Evolutionary conservation across 139 green algal species (phyloP), one percentile per base, ranked within the genome.

Genomic region (Asterochloris sp.): DNA sequence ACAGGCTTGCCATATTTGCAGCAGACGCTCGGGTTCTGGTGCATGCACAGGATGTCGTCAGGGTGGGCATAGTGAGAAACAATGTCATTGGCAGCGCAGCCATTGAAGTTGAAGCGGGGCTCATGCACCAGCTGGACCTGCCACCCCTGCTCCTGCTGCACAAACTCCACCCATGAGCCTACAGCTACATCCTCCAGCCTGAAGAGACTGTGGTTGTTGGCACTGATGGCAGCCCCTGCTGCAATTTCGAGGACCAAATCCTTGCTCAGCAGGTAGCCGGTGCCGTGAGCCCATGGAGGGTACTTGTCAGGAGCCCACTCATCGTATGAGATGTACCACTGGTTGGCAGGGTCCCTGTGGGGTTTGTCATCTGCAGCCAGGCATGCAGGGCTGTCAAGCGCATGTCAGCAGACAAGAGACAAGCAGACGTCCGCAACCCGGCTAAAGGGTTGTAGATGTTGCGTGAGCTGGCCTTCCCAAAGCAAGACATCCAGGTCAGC

Each of bases 231-330:
- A 13, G 84, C 80, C 12, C 87, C 87, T 68, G 78, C 67, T 26
- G 78, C 78, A 74, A 78, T 83, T 21, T 78, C 69, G 17, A 64
- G 28, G 29, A 83, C 80, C 26, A 83, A 16, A 23, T 77, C 82
- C 69, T 85, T 69, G 12, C 69, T 82, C 17, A 90, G 82, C 62
- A 89, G 80, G 69, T 90, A 90, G 66, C 87, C 87, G 17, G 85
- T 83, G 61, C 87, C 87, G 63, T 90, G 87, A 27, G 87, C 87
- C 87, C 87, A 90, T 60, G 78, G 69, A 28, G 87, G 87, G 83
- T 84, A 90, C 17, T 47, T 75, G 27, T 85, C 85, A 15, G 13
- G 54, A 0, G 80, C 62, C 87, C 87, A 90, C 80, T 90, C 87
- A 61, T 89, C 74, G 10, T 61, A 10, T 62, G 79, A 76, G 23